Percentiles rank a stretch among this genome's conserved stretches.
These are phyloP conservation scores for Pleurotus djamor DNA, from an alignment of 768 basidiomycete species.

Conservation along the genomic window DNA sequence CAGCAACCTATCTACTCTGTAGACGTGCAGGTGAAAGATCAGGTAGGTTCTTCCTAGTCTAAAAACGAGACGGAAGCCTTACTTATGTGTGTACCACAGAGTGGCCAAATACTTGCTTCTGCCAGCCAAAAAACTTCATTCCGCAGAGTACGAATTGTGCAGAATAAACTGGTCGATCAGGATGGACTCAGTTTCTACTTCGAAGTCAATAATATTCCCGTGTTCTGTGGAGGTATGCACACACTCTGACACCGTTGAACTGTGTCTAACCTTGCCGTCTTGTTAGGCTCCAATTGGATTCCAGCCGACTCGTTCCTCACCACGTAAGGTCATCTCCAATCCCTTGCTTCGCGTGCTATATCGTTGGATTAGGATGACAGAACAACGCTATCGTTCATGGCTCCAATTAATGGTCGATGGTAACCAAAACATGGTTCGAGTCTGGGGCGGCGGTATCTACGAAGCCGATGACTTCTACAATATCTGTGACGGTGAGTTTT, in stretches of 20 bases:
- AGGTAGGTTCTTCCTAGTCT: conserved; percentile 34
- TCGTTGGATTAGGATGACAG: conserved; percentile 30
- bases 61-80: background rate
- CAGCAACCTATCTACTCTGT: conserved; percentile 75
- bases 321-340: conserved; percentile 39
- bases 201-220: conserved; percentile 83
- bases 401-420: conserved; percentile 83
- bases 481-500: conserved; percentile 65
- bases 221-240: conserved; percentile 79
- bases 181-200: conserved; percentile 86
- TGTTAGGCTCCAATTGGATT: conserved; percentile 86
- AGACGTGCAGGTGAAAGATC: conserved; percentile 49
- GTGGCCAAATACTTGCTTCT: conserved; percentile 50
- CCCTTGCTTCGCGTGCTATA: background rate
- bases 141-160: conserved; percentile 73
- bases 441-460: conserved; percentile 96
- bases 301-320: conserved; percentile 92
- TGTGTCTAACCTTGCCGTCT: background rate
- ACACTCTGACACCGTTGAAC: background rate
- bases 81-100: conserved; percentile 23
- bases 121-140: conserved; percentile 68
- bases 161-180: conserved; percentile 76
- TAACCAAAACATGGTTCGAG: conserved; percentile 89
- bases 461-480: conserved; percentile 82
- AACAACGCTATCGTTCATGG: conserved; percentile 74